Percentiles rank a stretch among this genome's conserved stretches.
phyloP scores from a whole-genome alignment of 495 filamentous ascomycete genomes.

The Rostrohypoxylon terebratum region DNA sequence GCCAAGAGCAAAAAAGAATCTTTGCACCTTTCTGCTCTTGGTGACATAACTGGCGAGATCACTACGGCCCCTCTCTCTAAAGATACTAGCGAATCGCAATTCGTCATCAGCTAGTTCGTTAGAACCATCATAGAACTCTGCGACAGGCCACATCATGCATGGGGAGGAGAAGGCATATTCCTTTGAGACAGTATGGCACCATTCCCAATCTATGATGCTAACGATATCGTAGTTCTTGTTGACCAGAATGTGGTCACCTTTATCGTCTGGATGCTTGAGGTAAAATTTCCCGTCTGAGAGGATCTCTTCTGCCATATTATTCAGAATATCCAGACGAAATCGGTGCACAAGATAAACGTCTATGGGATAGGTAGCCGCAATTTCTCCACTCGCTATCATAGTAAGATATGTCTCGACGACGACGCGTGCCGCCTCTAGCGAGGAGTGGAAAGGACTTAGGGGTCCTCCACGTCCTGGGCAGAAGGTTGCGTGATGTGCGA shows the following conservation, averaged over 20 bases:
- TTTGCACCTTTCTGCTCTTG: slow-evolving; percentile 18
- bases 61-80: slow-evolving; percentile 48
- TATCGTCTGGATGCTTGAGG: slow-evolving; percentile 55
- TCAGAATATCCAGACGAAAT: too few species aligned
- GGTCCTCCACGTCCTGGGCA: too few species aligned
- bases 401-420: too few species aligned
- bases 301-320: too few species aligned
- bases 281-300: too few species aligned
- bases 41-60: slow-evolving; percentile 2
- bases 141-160: slow-evolving; percentile 57
- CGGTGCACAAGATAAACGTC: too few species aligned
- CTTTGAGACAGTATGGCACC: slow-evolving; percentile 52
- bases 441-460: too few species aligned
- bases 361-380: too few species aligned
- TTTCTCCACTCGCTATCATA: too few species aligned
- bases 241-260: slow-evolving; percentile 57
- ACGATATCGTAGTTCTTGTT: slow-evolving; percentile 54
- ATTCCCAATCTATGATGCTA: slow-evolving; percentile 57
- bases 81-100: slow-evolving; percentile 47
- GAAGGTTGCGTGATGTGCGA: too few species aligned
- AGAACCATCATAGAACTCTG: slow-evolving; percentile 54
- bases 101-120: slow-evolving; percentile 55
- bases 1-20: slow-evolving; percentile 19
- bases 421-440: too few species aligned
- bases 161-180: slow-evolving; percentile 57